Base-by-base conservation (phyloP, 2,329 filamentous ascomycete species). In the Pestalotiopsis sp. region DNA sequence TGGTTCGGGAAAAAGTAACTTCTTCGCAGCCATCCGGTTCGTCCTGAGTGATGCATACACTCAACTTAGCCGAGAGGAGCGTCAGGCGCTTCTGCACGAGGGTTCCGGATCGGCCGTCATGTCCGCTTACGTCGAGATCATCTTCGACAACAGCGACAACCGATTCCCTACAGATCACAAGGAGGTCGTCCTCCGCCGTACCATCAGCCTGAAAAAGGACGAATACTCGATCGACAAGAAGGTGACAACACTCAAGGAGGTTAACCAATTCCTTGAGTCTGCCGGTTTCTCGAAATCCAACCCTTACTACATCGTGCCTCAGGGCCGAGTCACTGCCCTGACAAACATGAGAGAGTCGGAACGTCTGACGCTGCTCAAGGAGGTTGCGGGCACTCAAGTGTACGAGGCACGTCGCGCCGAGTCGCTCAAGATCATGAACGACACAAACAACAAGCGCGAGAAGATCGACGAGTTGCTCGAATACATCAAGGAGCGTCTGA, bases 291-390 rank as follows among this genome's bases (percentile, higher is more conserved):
- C 95, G 70, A 91, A 94, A 73, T 97, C 95, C 68, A 99, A 99
- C 79, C 96, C 96, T 31, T 99, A 98, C 85, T 99, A 99, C 80
- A 99, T 99, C 75, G 97, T 99, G 2, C 96, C 97, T 0, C 96
- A 99, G 80, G 96, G 96, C 67, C 94, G 96, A 77, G 95, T 99
- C 70, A 98, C 96, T 0, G 92, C 94, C 27, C 86, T 99, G 77
- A 99, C 96, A 59, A 99, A 98, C 79, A 99, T 99, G 96, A 98
- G 98, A 81, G 96, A 99, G 79, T 90, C 91, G 1, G 95, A 98
- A 79, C 90, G 96, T 66, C 83, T 99, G 71, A 95, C 92, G 73
- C 84, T 99, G 69, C 83, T 99, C 71, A 99, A 99, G 81, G 96
- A 98, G 78, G 96, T 99, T n/a, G 96, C 96, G 0, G 96, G 96